Evolutionary conservation across 2,329 filamentous ascomycete species (phyloP).

Genomic region (Delphinella strobiligena): DNA sequence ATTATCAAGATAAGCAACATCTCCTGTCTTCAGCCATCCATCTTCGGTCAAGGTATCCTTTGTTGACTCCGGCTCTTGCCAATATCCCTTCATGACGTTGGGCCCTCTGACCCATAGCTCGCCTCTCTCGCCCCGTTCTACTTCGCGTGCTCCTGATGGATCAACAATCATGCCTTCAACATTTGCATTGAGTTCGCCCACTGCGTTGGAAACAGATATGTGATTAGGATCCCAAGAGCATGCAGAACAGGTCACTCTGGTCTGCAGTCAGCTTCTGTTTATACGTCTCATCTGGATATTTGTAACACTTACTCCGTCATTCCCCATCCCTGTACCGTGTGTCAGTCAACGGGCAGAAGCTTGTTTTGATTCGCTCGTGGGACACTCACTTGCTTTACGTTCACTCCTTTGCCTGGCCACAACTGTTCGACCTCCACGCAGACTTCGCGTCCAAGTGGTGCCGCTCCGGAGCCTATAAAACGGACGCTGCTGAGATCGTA

Average conservation of each 20-base stretch:
- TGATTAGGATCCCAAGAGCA: constrained; percentile 51
- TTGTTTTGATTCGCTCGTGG: not conserved
- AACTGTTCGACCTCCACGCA: constrained; percentile 43
- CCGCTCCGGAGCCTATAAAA: constrained; percentile 51
- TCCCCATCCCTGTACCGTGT: constrained; percentile 64
- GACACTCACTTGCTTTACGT: constrained; percentile 41
- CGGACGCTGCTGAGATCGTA: constrained; percentile 59
- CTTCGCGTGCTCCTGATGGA: constrained; percentile 40
- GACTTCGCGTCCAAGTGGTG: constrained; percentile 41
- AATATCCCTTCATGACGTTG: constrained; percentile 66
- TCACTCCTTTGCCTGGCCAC: constrained; percentile 37
- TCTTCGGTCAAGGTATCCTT: constrained; percentile 47
- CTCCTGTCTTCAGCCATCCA: constrained; percentile 61
- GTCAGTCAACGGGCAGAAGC: not conserved
- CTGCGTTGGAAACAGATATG: constrained; percentile 31
- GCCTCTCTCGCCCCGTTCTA: constrained; percentile 42
- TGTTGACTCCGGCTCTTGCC: constrained; percentile 58
- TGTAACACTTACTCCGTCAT: constrained; percentile 57
- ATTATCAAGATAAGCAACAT: constrained; percentile 52
- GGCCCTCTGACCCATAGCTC: constrained; percentile 64
- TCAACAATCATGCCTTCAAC: constrained; percentile 56
- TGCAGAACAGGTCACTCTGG: constrained; percentile 52
- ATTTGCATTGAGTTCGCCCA: constrained; percentile 61
- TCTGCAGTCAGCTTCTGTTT: not conserved
- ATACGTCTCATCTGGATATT: not conserved